These are phyloP conservation scores for Coelastrella sp. DNA, from an alignment of 139 green algal genomes.

Conservation along the genomic window DNA sequence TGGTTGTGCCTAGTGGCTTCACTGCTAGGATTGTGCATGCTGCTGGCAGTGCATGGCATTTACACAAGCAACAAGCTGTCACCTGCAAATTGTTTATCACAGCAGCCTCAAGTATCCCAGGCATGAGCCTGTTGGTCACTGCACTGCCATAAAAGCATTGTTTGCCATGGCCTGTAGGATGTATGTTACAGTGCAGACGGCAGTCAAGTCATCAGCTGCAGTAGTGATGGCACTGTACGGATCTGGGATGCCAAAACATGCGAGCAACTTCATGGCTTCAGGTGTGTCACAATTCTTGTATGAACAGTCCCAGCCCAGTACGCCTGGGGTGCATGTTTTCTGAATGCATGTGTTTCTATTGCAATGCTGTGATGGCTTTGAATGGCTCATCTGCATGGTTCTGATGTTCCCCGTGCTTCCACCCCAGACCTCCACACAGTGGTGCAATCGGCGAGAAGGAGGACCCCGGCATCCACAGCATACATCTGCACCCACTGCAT, in stretches of 20 bases:
- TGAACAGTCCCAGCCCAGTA: no score
- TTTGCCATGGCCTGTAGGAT: constrained; percentile 54
- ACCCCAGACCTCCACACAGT: constrained; percentile 23
- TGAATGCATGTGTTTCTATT: background rate
- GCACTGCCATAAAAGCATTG: no score
- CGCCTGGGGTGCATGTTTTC: no score
- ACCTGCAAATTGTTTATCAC: no score
- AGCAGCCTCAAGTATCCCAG: no score
- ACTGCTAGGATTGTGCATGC: no score
- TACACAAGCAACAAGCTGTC: no score
- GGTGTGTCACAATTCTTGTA: background rate
- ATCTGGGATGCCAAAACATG: constrained; percentile 94
- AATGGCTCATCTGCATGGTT: background rate
- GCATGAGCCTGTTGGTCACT: no score
- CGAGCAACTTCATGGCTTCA: constrained; percentile 68
- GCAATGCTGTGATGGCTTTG: background rate
- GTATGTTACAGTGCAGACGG: constrained; percentile 86
- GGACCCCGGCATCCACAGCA: constrained; percentile 79
- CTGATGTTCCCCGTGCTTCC: background rate
- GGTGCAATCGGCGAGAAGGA: constrained; percentile 17
- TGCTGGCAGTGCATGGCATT: no score
- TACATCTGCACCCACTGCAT: constrained; percentile 85
- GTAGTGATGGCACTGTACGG: constrained; percentile 88
- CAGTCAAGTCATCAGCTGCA: constrained; percentile 58
- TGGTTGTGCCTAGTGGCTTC: no score